Base-by-base conservation (phyloP, 1,284 basidiomycete genomes). In the Fomitopsis palustris region DNA sequence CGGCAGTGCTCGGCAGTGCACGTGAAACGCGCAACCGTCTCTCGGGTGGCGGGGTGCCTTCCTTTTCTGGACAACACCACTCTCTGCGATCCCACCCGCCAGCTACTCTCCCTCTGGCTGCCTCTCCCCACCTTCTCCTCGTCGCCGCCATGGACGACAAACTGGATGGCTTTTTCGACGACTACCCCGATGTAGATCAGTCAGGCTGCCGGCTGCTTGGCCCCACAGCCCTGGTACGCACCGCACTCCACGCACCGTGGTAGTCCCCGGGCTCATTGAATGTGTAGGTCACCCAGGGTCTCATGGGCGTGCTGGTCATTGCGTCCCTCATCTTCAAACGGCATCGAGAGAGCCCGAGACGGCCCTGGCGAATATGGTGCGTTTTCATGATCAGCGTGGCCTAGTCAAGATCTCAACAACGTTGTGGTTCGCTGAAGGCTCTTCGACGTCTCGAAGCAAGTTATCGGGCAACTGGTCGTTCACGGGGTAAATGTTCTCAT, bases 301-400 rank as follows among this genome's bases (percentile, higher is more conserved):
- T 93, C 55, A 92, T 98, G 90, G 96, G 95, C 27, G 72, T 95
- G 21, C 74, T 98, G 29, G 95, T 97, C 33, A 81, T 98, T 49
- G 79, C 86, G 10, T 93, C 93, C 4, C 79, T 98, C 47, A 81
- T 98, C 1, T 88, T 88, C 71, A 98, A 98, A 73, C 82, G 96
- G 57, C 90, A 96, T 64, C 79, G 91, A 64, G 96, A 98, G 74
- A 81, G 81, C 49, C 87, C 88, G 19, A 93, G 88, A 70, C 84
- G 96, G 37, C 91, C 88, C 27, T 98, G 96, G 96, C 81, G 85
- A 69, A 95, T 97, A 76, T 98, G 96, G 93, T 91, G 63, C 61
- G 81, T 73, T 52, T 38, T 54, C 35, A 7, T 17, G 31, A n/a
- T 27, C 29, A 35, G 21, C 21, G 17, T n/a, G 10, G 29, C n/a